Percentiles rank a stretch among this genome's conserved stretches.
Evolutionary conservation across 805 yeast species (phyloP).

Genomic region (Wickerhamomyces alni): DNA sequence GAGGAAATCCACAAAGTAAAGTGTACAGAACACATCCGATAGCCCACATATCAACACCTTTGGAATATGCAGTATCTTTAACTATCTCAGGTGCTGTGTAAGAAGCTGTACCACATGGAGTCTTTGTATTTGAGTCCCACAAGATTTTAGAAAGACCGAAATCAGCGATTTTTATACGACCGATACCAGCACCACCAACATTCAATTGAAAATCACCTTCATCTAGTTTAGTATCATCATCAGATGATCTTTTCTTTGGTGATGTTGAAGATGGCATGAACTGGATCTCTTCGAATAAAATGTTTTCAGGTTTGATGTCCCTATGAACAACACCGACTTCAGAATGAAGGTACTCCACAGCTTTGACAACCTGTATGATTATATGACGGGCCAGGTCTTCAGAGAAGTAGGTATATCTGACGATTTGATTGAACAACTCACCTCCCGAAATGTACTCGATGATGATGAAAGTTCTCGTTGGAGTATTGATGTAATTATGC

Average conservation of each 20-base stretch:
- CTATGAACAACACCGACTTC: slow-evolving; percentile 76
- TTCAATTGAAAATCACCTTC: slow-evolving; percentile 82
- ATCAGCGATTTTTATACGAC: slow-evolving; percentile 85
- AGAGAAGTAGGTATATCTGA: slow-evolving; percentile 57
- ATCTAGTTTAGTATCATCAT: slow-evolving; percentile 68
- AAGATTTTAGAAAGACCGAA: slow-evolving; percentile 92
- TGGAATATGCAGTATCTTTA: slow-evolving; percentile 85
- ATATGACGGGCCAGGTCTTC: slow-evolving; percentile 63
- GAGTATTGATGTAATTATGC: slow-evolving; percentile 60
- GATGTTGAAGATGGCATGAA: slow-evolving; percentile 33
- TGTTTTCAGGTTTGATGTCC: slow-evolving; percentile 78
- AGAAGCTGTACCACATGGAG: slow-evolving; percentile 98
- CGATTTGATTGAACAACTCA: slow-evolving; percentile 65
- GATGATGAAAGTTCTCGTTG: slow-evolving; percentile 55
- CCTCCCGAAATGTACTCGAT: slow-evolving; percentile 77
- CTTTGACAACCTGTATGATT: slow-evolving; percentile 55
- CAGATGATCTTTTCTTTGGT: slow-evolving; percentile 49
- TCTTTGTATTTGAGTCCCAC: slow-evolving; percentile 73
- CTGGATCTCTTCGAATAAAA: slow-evolving; percentile 58
- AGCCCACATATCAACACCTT: slow-evolving; percentile 98
- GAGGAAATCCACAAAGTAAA: slow-evolving; percentile 93
- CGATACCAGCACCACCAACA: slow-evolving; percentile 91
- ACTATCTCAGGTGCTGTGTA: slow-evolving; percentile 98
- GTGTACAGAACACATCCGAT: slow-evolving; percentile 94
- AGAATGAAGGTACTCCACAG: slow-evolving; percentile 64